phyloP scores from a whole-genome alignment of 805 yeast species.

The Yarrowia alimentaria region DNA sequence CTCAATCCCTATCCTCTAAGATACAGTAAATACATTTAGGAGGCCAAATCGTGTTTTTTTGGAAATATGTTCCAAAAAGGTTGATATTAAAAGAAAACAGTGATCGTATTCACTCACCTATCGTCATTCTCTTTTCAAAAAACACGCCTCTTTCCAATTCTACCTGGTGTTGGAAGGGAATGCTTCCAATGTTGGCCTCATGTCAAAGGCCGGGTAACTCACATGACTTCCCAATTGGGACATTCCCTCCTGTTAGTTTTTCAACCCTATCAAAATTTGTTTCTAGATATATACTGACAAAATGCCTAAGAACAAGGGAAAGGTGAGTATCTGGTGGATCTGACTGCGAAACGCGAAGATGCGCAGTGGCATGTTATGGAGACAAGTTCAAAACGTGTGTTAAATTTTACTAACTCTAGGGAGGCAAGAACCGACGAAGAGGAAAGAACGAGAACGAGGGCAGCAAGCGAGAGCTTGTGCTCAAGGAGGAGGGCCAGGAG shows the following conservation, averaged over 20 bases:
- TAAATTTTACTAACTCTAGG: slow-evolving; percentile 35
- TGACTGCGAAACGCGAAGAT: neutral
- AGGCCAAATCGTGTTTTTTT: too few relatives aligned
- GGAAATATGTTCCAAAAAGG: too few relatives aligned
- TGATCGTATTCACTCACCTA: too few relatives aligned
- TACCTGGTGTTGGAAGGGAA: too few relatives aligned
- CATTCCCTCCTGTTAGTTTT: slow-evolving; percentile 15
- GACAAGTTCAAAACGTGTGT: too few relatives aligned
- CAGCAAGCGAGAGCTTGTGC: slow-evolving; percentile 90
- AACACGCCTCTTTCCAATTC: too few relatives aligned
- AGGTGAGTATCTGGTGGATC: slow-evolving; percentile 42
- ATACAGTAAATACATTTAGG: too few relatives aligned
- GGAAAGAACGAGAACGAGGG: slow-evolving; percentile 93
- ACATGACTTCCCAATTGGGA: slow-evolving; percentile 28
- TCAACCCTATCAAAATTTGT: slow-evolving; percentile 25
- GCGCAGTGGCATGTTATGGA: too few relatives aligned
- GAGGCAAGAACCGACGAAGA: slow-evolving; percentile 82
- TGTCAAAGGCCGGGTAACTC: slow-evolving; percentile 27
- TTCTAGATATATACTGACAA: slow-evolving; percentile 31
- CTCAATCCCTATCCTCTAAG: too few relatives aligned
- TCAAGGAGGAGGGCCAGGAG: slow-evolving; percentile 95
- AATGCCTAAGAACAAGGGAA: slow-evolving; percentile 79
- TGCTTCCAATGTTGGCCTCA: too few relatives aligned
- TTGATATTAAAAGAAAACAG: too few relatives aligned
- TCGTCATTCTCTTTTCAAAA: too few relatives aligned